A percentile compares a stretch with the other conserved stretches of the same genome.
These are phyloP conservation scores for Ceratorhiza oryzae-sativae DNA, from an alignment of 1,284 basidiomycete species.

Conservation along the genomic window DNA sequence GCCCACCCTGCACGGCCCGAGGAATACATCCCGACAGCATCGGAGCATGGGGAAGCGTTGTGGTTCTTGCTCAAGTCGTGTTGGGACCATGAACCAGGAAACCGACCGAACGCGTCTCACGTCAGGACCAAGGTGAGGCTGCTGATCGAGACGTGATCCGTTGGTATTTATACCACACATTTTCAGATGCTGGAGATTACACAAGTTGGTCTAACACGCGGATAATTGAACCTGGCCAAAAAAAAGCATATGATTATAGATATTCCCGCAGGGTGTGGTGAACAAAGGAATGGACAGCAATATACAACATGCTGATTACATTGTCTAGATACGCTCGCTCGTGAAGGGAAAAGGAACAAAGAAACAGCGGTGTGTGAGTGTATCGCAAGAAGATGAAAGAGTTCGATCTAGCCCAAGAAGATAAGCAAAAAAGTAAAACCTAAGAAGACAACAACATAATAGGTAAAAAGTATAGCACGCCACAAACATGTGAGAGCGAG, in stretches of 20 bases:
- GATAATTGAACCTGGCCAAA: neutral
- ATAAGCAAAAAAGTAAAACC: slow-evolving; percentile 5
- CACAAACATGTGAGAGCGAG: neutral
- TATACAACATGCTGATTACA: slow-evolving; percentile 24
- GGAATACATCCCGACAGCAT: neutral
- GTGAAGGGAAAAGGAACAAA: neutral
- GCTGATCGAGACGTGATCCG: too few relatives aligned
- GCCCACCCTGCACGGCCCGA: neutral
- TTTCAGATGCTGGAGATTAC: too few relatives aligned
- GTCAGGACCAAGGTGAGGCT: too few relatives aligned
- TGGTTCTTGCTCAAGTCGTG: neutral
- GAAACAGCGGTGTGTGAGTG: neutral
- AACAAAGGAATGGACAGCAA: slow-evolving; percentile 33
- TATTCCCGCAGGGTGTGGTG: slow-evolving; percentile 37
- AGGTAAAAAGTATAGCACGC: neutral
- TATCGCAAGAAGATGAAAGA: slow-evolving; percentile 5
- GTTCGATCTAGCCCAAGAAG: slow-evolving; percentile 12
- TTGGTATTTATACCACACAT: too few relatives aligned
- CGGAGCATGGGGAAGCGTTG: neutral
- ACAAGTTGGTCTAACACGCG: too few relatives aligned
- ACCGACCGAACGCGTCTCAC: neutral
- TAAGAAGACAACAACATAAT: slow-evolving; percentile 9
- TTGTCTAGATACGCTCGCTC: slow-evolving; percentile 15
- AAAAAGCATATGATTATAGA: slow-evolving; percentile 5
- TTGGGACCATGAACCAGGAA: neutral